Conservation (phyloP, 768 basidiomycete genomes). For the Termitomyces sp. region DNA sequence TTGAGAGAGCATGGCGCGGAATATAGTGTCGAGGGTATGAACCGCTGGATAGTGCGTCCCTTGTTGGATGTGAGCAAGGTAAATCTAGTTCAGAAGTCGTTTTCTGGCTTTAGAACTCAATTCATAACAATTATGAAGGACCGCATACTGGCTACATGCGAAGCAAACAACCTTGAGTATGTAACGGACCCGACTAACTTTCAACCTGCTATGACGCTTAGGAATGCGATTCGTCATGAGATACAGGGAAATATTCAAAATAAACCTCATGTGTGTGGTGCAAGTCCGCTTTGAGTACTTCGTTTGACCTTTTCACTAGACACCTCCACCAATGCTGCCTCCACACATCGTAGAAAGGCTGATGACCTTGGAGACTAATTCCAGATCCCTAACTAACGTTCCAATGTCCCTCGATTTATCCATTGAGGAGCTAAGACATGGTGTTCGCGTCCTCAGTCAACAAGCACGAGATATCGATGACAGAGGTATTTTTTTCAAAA, state of each 20-base stretch:
- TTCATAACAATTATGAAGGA: conserved; percentile 40
- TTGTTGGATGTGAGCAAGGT: conserved; percentile 71
- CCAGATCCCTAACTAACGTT: conserved; percentile 24
- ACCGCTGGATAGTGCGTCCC: conserved; percentile 69
- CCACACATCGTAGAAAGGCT: conserved; percentile 28
- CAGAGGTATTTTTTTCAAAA: conserved; percentile 32
- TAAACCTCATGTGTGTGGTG: conserved; percentile 17
- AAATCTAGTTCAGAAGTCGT: background rate
- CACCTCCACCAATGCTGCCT: conserved; percentile 19
- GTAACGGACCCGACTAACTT: conserved; percentile 70
- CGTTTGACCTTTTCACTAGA: conserved; percentile 1
- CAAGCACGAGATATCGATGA: conserved; percentile 38
- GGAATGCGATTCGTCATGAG: conserved; percentile 71
- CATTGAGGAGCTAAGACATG: conserved; percentile 33
- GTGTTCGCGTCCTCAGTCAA: conserved; percentile 31
- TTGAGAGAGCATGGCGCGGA: conserved; percentile 25
- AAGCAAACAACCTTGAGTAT: conserved; percentile 56
- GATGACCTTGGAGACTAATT: conserved; percentile 26
- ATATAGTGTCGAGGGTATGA: conserved; percentile 56
- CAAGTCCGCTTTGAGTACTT: background rate
- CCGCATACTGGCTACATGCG: conserved; percentile 77
- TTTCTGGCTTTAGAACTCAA: background rate
- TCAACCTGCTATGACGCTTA: conserved; percentile 65
- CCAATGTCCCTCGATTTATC: conserved; percentile 29
- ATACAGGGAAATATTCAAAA: conserved; percentile 12